phyloP scores from a whole-genome alignment of 805 yeast species.

The Myxozyma udenii region DNA sequence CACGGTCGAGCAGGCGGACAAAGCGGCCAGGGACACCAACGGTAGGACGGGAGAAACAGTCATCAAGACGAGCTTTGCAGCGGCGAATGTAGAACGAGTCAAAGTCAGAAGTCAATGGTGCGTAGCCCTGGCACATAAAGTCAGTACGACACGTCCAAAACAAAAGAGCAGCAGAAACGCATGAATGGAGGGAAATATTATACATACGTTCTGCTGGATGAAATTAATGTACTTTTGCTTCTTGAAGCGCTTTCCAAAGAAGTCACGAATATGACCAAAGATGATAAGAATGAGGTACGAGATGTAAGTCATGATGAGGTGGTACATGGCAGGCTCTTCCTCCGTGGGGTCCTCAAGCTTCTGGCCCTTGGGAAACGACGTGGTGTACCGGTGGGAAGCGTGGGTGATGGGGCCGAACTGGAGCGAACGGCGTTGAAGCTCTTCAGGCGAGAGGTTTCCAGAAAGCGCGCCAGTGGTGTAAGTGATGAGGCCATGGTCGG shows the following conservation, averaged over 20 bases:
- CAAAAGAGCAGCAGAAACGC: not conserved
- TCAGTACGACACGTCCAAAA: too few relatives aligned
- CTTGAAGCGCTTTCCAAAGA: conserved; percentile 70
- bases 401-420: conserved; percentile 29
- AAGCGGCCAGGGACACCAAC: conserved; percentile 96
- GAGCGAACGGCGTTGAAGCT: conserved; percentile 7
- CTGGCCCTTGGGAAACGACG: conserved; percentile 24
- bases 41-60: conserved; percentile 94
- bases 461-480: conserved; percentile 12
- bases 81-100: conserved; percentile 93
- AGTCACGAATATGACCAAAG: conserved; percentile 88
- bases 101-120: conserved; percentile 92
- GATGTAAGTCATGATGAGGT: conserved; percentile 76
- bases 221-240: conserved; percentile 64
- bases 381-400: conserved; percentile 20
- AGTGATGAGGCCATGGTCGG: conserved; percentile 15
- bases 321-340: conserved; percentile 84
- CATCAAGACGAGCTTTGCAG: conserved; percentile 84
- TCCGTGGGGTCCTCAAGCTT: conserved; percentile 44
- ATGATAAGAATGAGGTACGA: conserved; percentile 80
- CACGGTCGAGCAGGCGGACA: conserved; percentile 76
- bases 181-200: too few relatives aligned
- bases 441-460: conserved; percentile 9
- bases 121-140: conserved; percentile 69
- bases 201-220: conserved; percentile 55